Percentiles rank a stretch among this genome's conserved stretches.
phyloP scores from a whole-genome alignment of 768 basidiomycete genomes.

The Leccinum ochraceum region DNA sequence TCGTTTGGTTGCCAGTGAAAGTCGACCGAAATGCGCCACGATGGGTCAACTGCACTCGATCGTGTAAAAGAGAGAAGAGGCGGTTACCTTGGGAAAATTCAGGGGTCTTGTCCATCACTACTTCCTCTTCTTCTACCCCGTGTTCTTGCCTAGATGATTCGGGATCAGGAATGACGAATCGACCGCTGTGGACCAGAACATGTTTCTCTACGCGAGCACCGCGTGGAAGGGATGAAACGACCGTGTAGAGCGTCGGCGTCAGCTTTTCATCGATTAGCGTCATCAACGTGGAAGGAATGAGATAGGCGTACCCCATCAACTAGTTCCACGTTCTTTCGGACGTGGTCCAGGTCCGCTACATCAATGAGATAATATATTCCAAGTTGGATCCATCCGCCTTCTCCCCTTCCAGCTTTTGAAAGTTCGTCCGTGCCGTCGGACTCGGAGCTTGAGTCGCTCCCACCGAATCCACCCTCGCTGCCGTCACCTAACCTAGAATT shows the following conservation, averaged over 20 bases:
- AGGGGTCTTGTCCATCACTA: conserved; percentile 37
- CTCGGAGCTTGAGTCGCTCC: conserved; percentile 14
- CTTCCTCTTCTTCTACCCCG: conserved; percentile 45
- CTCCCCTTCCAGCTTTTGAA: conserved; percentile 19
- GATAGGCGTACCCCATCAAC: conserved; percentile 20
- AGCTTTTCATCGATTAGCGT: conserved; percentile 12
- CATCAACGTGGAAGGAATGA: not conserved
- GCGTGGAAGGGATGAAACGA: conserved; percentile 68
- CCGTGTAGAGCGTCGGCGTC: conserved; percentile 55
- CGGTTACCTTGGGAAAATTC: conserved; percentile 42
- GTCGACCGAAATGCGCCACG: too few species aligned
- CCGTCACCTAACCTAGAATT: conserved; percentile 39
- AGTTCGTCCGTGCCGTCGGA: conserved; percentile 36
- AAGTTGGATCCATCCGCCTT: conserved; percentile 56
- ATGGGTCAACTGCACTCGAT: not conserved
- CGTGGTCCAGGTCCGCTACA: conserved; percentile 37
- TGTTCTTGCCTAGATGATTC: conserved; percentile 4
- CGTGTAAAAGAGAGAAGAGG: not conserved
- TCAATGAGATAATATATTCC: conserved; percentile 74
- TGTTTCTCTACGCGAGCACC: conserved; percentile 77
- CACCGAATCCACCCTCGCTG: conserved; percentile 28
- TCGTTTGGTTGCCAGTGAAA: not conserved
- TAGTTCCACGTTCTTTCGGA: conserved; percentile 41
- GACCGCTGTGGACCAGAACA: conserved; percentile 68
- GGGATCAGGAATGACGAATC: conserved; percentile 40